phyloP scores from a whole-genome alignment of 1,284 basidiomycete genomes.

The Ceratobasidium sp. region DNA sequence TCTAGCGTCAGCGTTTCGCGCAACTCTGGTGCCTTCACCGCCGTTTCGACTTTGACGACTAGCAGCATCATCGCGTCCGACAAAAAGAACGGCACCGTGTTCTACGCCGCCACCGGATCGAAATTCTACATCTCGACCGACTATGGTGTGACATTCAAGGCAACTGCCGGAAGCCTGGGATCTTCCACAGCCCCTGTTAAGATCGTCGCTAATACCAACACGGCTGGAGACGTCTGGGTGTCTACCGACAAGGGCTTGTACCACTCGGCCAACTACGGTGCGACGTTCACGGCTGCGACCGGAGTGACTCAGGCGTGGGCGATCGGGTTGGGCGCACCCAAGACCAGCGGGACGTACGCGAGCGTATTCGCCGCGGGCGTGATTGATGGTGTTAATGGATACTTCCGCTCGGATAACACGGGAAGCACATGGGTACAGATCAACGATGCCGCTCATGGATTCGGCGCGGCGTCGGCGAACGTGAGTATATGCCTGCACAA shows the following conservation, averaged over 20 bases:
- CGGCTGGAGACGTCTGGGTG: conserved; percentile 71
- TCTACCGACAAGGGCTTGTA: conserved; percentile 72
- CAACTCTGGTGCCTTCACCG: conserved; percentile 63
- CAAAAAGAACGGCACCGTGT: conserved; percentile 63
- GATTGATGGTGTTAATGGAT: conserved; percentile 63
- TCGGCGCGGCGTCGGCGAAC: conserved; percentile 67
- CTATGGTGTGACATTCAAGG: conserved; percentile 66
- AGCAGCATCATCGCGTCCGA: conserved; percentile 71
- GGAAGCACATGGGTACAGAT: conserved; percentile 72
- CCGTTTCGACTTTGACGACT: conserved; percentile 67
- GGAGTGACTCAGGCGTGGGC: conserved; percentile 62
- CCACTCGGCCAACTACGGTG: conserved; percentile 69
- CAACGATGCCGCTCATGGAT: conserved; percentile 72
- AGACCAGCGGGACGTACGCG: conserved; percentile 65
- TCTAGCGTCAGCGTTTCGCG: conserved; percentile 69
- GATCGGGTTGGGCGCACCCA: conserved; percentile 70
- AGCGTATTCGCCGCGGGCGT: conserved; percentile 70
- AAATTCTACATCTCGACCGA: conserved; percentile 72
- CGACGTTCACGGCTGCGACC: conserved; percentile 65
- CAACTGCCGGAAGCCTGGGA: conserved; percentile 61
- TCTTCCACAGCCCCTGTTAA: conserved; percentile 65
- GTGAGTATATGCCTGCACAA: conserved; percentile 52
- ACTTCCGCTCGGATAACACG: conserved; percentile 71
- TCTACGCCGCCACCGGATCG: conserved; percentile 69
- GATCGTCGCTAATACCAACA: conserved; percentile 67